Evolutionary conservation across 106 monocot species (phyloP), one percentile per base, ranked within the genome.

Genomic region (Dioscorea dumetorum): DNA sequence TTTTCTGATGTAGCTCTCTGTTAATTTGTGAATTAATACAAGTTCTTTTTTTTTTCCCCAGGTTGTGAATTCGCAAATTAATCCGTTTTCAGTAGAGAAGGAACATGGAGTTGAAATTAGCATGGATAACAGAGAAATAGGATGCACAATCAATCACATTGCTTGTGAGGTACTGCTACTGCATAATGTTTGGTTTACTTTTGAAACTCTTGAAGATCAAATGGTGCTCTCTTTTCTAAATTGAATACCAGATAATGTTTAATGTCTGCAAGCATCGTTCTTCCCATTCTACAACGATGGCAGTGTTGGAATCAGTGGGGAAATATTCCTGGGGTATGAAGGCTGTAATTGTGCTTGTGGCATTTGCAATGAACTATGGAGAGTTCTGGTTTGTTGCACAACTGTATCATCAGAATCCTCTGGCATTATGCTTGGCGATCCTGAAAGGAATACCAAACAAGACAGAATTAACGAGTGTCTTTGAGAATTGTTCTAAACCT

Each of bases 351-450:
- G 77, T 77, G 70, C 70, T 77, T 71, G 71, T 71, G 49, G 70
- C 65, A 65, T 62, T 77, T 24, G 70, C 71, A 50, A 24, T 49
- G 57, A 66, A 32, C 50, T 77, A 59, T 51, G 77, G 70, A 33
- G 54, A 71, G 58, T 58, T 76, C 49, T 76, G 75, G 72, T 61
- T 81, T 32, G 68, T 73, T 11, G n/a, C 33, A 20, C 61, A 72
- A 54, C 53, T 68, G 8, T 50, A 13, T 60, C 52, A 21, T 24
- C 50, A 67, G 19, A 68, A 76, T 68, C 58, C 48, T 57, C 58
- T 81, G 15, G 81, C 81, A 52, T 72, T 60, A 15, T 81, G 76
- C 48, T 31, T 81, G 35, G 67, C 76, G 60, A 61, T 51, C 18
- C 33, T 71, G 17, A 77, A 71, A 60, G 57, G 64, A 19, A 12